phyloP scores from a whole-genome alignment of 495 filamentous ascomycete genomes.

The Venustampulla echinocandica region DNA sequence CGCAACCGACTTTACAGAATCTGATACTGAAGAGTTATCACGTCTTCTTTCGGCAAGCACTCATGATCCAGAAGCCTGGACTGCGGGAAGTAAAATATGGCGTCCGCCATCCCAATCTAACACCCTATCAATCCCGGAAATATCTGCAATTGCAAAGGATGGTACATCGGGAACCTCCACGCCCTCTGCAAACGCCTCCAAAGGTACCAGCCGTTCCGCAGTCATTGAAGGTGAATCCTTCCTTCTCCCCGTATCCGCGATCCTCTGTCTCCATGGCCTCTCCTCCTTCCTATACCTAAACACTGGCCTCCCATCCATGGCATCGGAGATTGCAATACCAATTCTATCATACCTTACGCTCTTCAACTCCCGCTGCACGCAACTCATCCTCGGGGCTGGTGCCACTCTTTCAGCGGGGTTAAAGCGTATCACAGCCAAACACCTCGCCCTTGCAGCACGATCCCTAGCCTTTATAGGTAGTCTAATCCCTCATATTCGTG shows the following conservation, averaged over 20 bases:
- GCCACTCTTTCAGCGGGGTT: slow-evolving; percentile 85
- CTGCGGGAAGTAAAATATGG: slow-evolving; percentile 63
- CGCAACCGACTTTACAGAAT: slow-evolving; percentile 72
- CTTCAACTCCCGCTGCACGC: slow-evolving; percentile 89
- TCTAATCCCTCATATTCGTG: slow-evolving; percentile 81
- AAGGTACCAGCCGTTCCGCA: slow-evolving; percentile 63
- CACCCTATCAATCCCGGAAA: neutral
- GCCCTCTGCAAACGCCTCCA: slow-evolving; percentile 29
- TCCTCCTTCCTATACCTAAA: slow-evolving; percentile 75
- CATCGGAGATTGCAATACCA: slow-evolving; percentile 66
- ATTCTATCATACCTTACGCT: slow-evolving; percentile 61
- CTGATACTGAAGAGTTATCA: slow-evolving; percentile 51
- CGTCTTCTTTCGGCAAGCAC: slow-evolving; percentile 73
- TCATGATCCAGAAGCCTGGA: slow-evolving; percentile 68
- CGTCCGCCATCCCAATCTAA: slow-evolving; percentile 30
- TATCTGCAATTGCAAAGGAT: slow-evolving; percentile 17
- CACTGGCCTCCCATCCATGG: slow-evolving; percentile 78
- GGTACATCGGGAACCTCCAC: slow-evolving; percentile 22
- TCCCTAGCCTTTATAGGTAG: slow-evolving; percentile 80
- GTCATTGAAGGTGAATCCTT: slow-evolving; percentile 78
- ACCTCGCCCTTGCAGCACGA: slow-evolving; percentile 88
- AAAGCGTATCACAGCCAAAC: slow-evolving; percentile 93
- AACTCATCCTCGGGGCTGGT: slow-evolving; percentile 90
- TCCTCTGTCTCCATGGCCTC: slow-evolving; percentile 70
- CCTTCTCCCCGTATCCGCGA: slow-evolving; percentile 73